These are phyloP conservation scores for Tremellales sp. DNA, from an alignment of 1,284 basidiomycete species.

Conservation along the genomic window DNA sequence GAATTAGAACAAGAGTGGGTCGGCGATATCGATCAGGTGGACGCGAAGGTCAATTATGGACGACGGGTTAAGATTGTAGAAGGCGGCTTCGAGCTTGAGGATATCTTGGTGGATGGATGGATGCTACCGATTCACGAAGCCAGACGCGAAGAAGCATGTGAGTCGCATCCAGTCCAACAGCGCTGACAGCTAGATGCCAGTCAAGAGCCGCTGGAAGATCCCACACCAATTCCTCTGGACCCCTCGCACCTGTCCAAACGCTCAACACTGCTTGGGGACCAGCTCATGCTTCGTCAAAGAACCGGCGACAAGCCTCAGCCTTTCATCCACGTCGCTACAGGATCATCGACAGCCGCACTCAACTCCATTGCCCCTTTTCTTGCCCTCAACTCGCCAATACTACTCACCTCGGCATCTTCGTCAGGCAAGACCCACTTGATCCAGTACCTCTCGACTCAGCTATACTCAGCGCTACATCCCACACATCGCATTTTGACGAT, in stretches of 20 bases:
- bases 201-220: too few species aligned
- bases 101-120: constrained; percentile 65
- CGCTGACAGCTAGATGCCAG: too few species aligned
- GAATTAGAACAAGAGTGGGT: constrained; percentile 61
- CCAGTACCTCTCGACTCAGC: constrained; percentile 63
- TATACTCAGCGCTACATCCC: constrained; percentile 55
- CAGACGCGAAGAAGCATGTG: constrained; percentile 58
- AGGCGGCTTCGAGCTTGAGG: constrained; percentile 28
- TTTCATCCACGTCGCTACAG: constrained; percentile 61
- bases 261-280: constrained; percentile 20
- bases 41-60: constrained; percentile 44
- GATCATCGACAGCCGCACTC: constrained; percentile 60
- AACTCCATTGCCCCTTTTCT: constrained; percentile 62
- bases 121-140: constrained; percentile 66
- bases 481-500: constrained; percentile 66
- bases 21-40: constrained; percentile 60
- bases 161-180: constrained; percentile 53
- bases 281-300: too few species aligned
- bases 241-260: constrained; percentile 10
- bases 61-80: constrained; percentile 10
- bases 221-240: not conserved
- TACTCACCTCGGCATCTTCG: constrained; percentile 82
- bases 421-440: constrained; percentile 85
- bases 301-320: too few species aligned
- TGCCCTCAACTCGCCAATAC: constrained; percentile 67